A percentile compares a stretch with the other conserved stretches of the same genome.
Evolutionary conservation across 2,329 filamentous ascomycete species (phyloP).

Genomic region (Meredithiella fracta): DNA sequence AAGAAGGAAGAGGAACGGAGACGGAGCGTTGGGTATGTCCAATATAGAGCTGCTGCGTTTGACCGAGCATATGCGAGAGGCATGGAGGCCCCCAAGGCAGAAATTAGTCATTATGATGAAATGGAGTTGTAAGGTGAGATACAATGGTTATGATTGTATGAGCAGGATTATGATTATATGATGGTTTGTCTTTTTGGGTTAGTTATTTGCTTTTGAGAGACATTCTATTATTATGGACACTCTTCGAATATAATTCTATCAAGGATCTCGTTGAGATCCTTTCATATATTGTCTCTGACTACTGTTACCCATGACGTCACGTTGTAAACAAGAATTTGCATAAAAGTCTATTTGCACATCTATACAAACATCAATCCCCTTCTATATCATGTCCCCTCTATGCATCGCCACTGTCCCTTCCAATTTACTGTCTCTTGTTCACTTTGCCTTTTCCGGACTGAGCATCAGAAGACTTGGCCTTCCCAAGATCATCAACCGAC

Average conservation of each 20-base stretch:
- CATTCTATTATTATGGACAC: background rate
- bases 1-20: constrained; percentile 23
- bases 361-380: background rate
- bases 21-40: background rate
- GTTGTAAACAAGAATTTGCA: too few relatives aligned
- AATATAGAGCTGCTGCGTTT: constrained; percentile 15
- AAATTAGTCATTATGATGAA: background rate
- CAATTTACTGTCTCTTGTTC: constrained; percentile 33
- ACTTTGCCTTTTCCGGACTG: constrained; percentile 35
- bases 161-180: too few relatives aligned
- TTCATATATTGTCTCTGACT: too few relatives aligned
- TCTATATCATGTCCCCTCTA: background rate
- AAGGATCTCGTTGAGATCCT: background rate
- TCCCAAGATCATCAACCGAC: constrained; percentile 22
- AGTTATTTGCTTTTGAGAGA: too few relatives aligned
- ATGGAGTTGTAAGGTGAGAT: constrained; percentile 4
- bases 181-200: too few relatives aligned
- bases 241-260: background rate
- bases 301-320: too few relatives aligned
- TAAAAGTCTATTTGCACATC: too few relatives aligned
- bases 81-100: background rate
- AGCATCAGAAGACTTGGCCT: constrained; percentile 33
- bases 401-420: background rate
- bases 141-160: background rate
- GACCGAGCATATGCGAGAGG: constrained; percentile 9